Base-by-base conservation (phyloP, 139 green algal species). In the Tetradesmus lagerheimii region DNA sequence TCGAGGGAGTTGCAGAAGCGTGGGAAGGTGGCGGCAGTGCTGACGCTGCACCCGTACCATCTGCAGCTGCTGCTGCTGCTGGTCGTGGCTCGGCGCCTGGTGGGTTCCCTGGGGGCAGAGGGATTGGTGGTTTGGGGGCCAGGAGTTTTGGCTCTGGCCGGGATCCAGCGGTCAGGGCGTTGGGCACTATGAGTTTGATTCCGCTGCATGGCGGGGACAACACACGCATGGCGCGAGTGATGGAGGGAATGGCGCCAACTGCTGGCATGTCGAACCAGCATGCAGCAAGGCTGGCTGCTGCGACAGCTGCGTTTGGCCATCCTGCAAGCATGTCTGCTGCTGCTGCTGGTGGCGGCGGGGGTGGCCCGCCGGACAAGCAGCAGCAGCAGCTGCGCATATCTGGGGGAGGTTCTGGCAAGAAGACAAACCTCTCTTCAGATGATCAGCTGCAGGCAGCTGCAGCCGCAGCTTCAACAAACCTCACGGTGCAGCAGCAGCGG, bases 401-500 rank as follows among this genome's bases (percentile, higher is more conserved):
- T 37, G 79, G 43, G 15, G 37, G 16, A 31, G 78, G 23, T 66
- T 41, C 16, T 1, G 23, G 25, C 29, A 64, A 35, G 25, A 39
- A 20, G n/a, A 43, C 25, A 2, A 45, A 41, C 66, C 50, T 35
- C n/a, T n/a, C n/a, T 18, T 53, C 29, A 0, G 84, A 89, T 35
- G 84, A 80, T 35, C 66, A 83, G 85, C n/a, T 89, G 31, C 71
- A 83, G 39, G 85, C 37, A 14, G 84, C 66, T 38, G 81, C 50
- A 18, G 81, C 81, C 1, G 85, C 39, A 31, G 62, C 64, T 14
- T 35, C 83, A 0, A 64, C 4, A 4, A 11, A 20, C n/a, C 50
- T 90, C 18, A 85, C 86, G 11, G 20, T 85, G 15, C 86, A 85
- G 86, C 86, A 90, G 86, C 86, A 90, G 86, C 78, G 45, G 41